Base-by-base conservation (phyloP, 2,329 filamentous ascomycete genomes). In the Botryotinia globosa region DNA sequence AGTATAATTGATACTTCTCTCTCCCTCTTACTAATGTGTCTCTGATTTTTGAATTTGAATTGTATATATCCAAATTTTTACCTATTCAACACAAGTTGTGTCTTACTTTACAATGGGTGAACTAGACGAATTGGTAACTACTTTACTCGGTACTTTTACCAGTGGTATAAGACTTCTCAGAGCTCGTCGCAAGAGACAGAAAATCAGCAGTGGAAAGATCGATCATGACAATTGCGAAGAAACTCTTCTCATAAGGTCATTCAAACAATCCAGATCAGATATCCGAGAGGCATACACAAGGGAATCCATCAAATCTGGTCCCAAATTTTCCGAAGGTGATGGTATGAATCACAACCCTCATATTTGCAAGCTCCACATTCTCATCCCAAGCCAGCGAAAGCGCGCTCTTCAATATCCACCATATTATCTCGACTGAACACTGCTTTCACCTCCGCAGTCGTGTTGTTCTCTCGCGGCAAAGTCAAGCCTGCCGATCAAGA, bases 141-240 rank as follows among this genome's bases (percentile, higher is more conserved):
- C 82, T 12, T 80, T 88, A 22, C 78, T 87, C 29, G 82, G 84
- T 65, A 84, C 84, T 20, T 88, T 87, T 73, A 81, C 82, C 1
- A 73, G 73, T 10, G 77, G 78, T 7, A 76, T 79, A 71, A 74
- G 74, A 20, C 76, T 78, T 16, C 78, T 80, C 66, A 85, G 81
- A 74, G 85, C 84, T 74, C 80, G 85, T 48, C 80, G 81, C 25
- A 80, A 76, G 72, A 45, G 73, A 75, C 61, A 74, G 72, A 63
- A 75, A 73, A 61, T 71, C 63, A 29, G 45, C 34, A 54, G 29
- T 42, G 14, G 16, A 18, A n/a, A 22, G 16, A 51, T 37, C 18
- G 59, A 58, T 39, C 61, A 32, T 25, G 22, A 42, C 18, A 42
- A 54, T 3, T 16, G 39, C 29, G 48, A 62, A 20, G 73, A 83